These are phyloP conservation scores for Acer campestre DNA, from an alignment of 345 rosid genomes.

Conservation along the genomic window DNA sequence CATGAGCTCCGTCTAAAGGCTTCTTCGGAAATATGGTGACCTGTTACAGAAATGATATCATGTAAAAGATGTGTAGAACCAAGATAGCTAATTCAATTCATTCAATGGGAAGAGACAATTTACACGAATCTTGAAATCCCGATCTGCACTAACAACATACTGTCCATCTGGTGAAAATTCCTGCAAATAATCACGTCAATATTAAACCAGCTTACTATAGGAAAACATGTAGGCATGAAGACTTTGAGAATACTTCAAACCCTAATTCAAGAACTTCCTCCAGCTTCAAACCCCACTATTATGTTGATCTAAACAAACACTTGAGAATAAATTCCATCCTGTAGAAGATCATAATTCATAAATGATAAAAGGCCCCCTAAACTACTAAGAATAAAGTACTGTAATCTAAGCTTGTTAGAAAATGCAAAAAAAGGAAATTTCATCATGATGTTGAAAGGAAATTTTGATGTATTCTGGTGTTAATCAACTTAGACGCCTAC, in stretches of 20 bases:
- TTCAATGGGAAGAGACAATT: constrained; percentile 23
- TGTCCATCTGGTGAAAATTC: constrained; percentile 87
- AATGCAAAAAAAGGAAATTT: neutral
- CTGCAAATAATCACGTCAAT: constrained; percentile 39
- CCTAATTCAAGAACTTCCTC: neutral
- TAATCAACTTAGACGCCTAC: neutral
- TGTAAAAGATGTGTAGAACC: constrained; percentile 7
- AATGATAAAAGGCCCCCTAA: neutral
- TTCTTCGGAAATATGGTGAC: constrained; percentile 79
- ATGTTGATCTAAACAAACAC: neutral
- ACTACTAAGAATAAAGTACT: neutral
- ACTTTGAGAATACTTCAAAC: neutral
- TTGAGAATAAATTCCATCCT: neutral
- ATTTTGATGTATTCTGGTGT: neutral
- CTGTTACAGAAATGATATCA: constrained; percentile 40
- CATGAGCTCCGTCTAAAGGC: constrained; percentile 90
- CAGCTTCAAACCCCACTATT: neutral
- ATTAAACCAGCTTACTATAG: neutral
- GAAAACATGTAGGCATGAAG: neutral
- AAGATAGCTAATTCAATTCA: constrained; percentile 14
- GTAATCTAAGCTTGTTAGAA: neutral
- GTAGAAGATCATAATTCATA: neutral
- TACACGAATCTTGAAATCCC: constrained; percentile 95
- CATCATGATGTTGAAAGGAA: neutral
- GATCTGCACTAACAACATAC: constrained; percentile 77